Base-by-base conservation (phyloP, 1,139 yeast genomes). In the Arxiozyma heterogenica region DNA sequence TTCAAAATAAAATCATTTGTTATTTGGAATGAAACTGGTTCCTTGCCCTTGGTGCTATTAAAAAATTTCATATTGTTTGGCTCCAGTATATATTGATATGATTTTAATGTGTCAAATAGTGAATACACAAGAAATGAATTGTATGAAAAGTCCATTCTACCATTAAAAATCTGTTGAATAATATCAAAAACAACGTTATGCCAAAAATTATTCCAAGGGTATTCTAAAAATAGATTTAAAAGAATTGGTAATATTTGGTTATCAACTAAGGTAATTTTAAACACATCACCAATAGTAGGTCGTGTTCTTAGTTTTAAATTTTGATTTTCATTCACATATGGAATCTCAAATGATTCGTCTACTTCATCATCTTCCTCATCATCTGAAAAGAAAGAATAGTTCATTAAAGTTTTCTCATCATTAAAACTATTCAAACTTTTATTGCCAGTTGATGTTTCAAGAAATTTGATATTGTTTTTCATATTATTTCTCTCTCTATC, bases 171-270 rank as follows among this genome's bases (percentile, higher is more conserved):
- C 71, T 93, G 99, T 71, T 94, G 99, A 44, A 93, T 95, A 61
- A 93, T 88, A 71, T 93, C 99, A 73, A 93, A 93, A 9, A 93
- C 97, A 55, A 94, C 98, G 66, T 93, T 93, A 72, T 93, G 99
- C 72, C 95, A 77, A 67, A 93, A 93, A 69, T 93, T 93, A 71
- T 93, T 93, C 98, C 99, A 93, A 5, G 98, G 98, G 71, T 90
- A 93, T 62, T 80, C 79, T 78, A 91, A 86, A 68, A 93, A 91
- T 86, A 93, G 84, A 42, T 82, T 73, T 55, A 91, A 73, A 53
- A 93, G 87, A 51, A 85, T 83, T 49, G 88, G 79, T 51, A 93
- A 79, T 55, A 93, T 86, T 59, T 83, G 83, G 53, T 87, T 85
- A 68, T 93, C 97, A 63, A 83, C 84, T 47, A 93, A 75, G 6